These are phyloP conservation scores for Globisporangium nagaii DNA, from an alignment of 352 stramenopile genomes.

Conservation along the genomic window DNA sequence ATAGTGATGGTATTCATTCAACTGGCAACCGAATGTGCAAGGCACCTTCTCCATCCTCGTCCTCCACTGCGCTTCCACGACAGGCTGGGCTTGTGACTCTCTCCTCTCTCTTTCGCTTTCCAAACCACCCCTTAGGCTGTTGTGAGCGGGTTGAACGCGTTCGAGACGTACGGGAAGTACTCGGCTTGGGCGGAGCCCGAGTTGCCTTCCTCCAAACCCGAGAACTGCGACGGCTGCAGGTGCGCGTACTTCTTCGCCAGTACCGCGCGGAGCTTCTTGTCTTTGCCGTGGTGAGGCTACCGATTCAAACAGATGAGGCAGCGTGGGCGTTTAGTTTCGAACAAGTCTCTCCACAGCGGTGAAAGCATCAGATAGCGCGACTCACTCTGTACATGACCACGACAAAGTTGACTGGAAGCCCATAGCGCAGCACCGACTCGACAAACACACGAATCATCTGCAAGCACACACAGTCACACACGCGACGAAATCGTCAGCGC, in stretches of 20 bases:
- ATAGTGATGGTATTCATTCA: too few species aligned
- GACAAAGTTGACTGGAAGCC: constrained; percentile 95
- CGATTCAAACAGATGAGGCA: too few species aligned
- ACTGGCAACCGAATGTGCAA: too few species aligned
- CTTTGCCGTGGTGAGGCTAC: constrained; percentile 68
- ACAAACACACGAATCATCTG: constrained; percentile 95
- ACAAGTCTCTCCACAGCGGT: too few species aligned
- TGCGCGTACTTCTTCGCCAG: constrained; percentile 84
- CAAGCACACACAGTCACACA: background rate
- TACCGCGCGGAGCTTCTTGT: constrained; percentile 78
- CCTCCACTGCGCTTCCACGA: background rate
- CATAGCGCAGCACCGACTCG: constrained; percentile 97
- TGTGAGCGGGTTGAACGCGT: constrained; percentile 64
- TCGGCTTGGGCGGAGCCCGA: constrained; percentile 57
- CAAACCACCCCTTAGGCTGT: constrained; percentile 5
- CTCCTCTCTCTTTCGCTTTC: constrained; percentile 10
- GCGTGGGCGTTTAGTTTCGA: too few species aligned
- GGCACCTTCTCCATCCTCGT: background rate
- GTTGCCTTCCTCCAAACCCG: constrained; percentile 57
- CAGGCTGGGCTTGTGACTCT: background rate
- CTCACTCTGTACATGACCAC: constrained; percentile 77
- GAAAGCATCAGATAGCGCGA: constrained; percentile 4
- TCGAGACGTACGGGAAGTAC: constrained; percentile 83
- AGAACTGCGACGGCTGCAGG: constrained; percentile 80
- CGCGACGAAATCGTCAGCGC: background rate